Base-by-base conservation (phyloP, 1,139 yeast genomes). In the Sugiyamaella paludigena region DNA sequence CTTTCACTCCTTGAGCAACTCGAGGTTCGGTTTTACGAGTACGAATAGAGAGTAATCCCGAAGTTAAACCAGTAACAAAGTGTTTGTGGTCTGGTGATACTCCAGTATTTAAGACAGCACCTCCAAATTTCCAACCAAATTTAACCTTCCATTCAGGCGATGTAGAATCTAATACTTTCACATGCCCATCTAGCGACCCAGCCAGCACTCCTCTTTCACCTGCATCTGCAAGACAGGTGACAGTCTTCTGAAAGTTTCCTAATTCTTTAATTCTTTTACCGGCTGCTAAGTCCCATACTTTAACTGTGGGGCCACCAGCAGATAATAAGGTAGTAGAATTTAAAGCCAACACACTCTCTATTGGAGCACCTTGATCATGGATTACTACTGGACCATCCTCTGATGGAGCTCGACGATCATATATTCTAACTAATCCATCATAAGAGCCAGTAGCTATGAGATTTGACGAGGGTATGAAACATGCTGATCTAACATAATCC, bases 61-160 rank as follows among this genome's bases (percentile, higher is more conserved):
- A 83, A 7, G 94, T 84, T 58, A 92, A 77, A 48, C 98, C 98
- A n/a, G 95, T 87, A 33, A 87, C 97, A 56, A 92, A 78, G 72
- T 92, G 98, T 70, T 86, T 86, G 59, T 83, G 83, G 53, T 84
- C 82, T 16, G 98, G 98, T 8, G 96, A 87, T 9, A 91, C 85
- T 7, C 91, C 98, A 65, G 95, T 83, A 60, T 89, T 77, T 58
- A 92, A 74, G 0, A 92, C 96, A 37, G 95, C 95, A 12, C 94
- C 89, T 36, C 96, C 96, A 63, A 86, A 91, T 68, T 91, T 92
- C 98, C 98, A 92, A 38, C 98, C 98, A 67, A 89, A 92, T 65
- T 85, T 87, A 55, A 91, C 96, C 53, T 85, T 86, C 91, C 95
- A 92, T 54, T 79, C 73, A 42, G 84, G 73, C 26, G 84, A 76